Evolutionary conservation across 2,329 filamentous ascomycete species (phyloP).

Genomic region (Penicillium sp.): DNA sequence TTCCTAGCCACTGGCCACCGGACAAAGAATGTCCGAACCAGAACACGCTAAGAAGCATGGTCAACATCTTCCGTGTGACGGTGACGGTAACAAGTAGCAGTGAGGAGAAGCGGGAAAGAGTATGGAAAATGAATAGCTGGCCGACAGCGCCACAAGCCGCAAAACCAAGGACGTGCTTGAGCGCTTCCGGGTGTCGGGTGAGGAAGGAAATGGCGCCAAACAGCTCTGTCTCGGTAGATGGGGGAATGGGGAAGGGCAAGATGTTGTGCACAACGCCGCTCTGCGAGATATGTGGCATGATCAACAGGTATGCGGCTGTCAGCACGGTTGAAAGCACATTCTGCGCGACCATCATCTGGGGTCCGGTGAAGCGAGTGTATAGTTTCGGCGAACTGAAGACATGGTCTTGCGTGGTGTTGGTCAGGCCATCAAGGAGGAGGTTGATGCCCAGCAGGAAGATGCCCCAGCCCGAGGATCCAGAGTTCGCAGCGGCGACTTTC

Average conservation of each 20-base stretch:
- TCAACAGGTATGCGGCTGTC: slow-evolving; percentile 72
- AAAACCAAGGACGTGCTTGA: slow-evolving; percentile 87
- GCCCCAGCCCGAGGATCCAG: slow-evolving; percentile 68
- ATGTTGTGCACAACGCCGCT: slow-evolving; percentile 66
- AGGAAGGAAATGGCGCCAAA: slow-evolving; percentile 79
- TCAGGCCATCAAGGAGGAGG: slow-evolving; percentile 90
- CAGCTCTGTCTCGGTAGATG: slow-evolving; percentile 72
- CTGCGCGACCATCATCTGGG: slow-evolving; percentile 99
- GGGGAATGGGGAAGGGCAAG: slow-evolving; percentile 61
- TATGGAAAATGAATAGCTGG: slow-evolving; percentile 98
- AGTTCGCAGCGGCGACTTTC: slow-evolving; percentile 57
- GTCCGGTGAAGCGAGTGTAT: slow-evolving; percentile 80
- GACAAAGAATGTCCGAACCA: slow-evolving; percentile 89
- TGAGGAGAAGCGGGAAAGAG: slow-evolving; percentile 86
- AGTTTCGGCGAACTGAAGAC: slow-evolving; percentile 68
- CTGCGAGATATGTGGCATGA: slow-evolving; percentile 76
- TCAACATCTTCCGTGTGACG: slow-evolving; percentile 98
- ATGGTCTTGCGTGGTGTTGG: slow-evolving; percentile 94
- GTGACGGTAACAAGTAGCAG: slow-evolving; percentile 93
- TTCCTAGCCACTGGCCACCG: slow-evolving; percentile 90
- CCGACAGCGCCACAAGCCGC: slow-evolving; percentile 87
- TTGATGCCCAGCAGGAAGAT: slow-evolving; percentile 84
- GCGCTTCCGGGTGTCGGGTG: slow-evolving; percentile 74
- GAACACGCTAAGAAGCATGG: slow-evolving; percentile 94
- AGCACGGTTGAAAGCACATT: slow-evolving; percentile 83